Conservation (phyloP, 2,329 filamentous ascomycete species). For the Apiospora phragmitis region DNA sequence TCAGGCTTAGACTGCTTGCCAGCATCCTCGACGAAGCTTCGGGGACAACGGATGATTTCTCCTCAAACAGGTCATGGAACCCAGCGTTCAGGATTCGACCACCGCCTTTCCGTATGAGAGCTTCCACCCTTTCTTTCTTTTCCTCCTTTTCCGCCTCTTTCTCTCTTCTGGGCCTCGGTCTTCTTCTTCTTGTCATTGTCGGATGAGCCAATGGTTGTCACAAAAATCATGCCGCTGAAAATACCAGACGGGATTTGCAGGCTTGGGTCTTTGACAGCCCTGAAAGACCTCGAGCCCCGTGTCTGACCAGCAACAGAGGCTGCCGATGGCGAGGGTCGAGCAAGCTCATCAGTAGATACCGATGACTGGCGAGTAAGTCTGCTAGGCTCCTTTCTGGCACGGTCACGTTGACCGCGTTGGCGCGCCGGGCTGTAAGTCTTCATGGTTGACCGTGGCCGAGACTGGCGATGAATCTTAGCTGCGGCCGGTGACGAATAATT, state of each 20-base stretch:
- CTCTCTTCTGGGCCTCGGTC: neutral
- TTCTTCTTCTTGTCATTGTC: slow-evolving; percentile 4
- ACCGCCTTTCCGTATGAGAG: slow-evolving; percentile 68
- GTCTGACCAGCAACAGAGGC: neutral
- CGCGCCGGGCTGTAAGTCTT: slow-evolving; percentile 22
- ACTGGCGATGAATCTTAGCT: slow-evolving; percentile 31
- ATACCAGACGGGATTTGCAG: slow-evolving; percentile 34
- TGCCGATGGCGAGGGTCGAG: neutral
- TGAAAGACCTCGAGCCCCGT: neutral
- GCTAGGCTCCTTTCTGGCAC: slow-evolving; percentile 16
- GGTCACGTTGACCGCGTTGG: slow-evolving; percentile 15
- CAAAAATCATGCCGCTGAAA: slow-evolving; percentile 85
- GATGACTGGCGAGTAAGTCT: neutral
- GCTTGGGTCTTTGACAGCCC: slow-evolving; percentile 12
- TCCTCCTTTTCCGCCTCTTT: slow-evolving; percentile 33
- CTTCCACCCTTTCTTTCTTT: slow-evolving; percentile 44
- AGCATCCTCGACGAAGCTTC: neutral
- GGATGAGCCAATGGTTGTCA: slow-evolving; percentile 65
- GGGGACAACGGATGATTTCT: slow-evolving; percentile 32
- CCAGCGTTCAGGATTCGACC: slow-evolving; percentile 71
- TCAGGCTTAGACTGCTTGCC: slow-evolving; percentile 42
- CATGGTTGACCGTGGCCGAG: slow-evolving; percentile 21
- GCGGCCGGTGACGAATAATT: slow-evolving; percentile 33
- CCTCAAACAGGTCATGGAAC: slow-evolving; percentile 79
- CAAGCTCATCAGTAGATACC: neutral